These are phyloP conservation scores for Chaetomium cochliodes DNA, from an alignment of 495 filamentous ascomycete species.

Conservation along the genomic window DNA sequence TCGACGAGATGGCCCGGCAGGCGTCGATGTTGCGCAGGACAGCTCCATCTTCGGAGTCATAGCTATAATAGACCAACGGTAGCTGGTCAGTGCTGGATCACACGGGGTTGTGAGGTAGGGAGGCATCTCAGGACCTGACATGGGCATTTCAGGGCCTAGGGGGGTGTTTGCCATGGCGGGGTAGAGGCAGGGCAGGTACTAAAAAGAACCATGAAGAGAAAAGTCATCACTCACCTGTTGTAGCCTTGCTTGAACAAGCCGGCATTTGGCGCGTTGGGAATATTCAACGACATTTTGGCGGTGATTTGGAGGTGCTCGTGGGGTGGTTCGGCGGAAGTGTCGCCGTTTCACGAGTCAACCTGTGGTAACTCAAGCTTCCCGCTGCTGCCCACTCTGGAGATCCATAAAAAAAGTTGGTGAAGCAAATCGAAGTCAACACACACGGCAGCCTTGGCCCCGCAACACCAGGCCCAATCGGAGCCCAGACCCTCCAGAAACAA, in stretches of 20 bases:
- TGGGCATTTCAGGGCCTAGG: neutral
- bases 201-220: too few species aligned
- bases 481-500: neutral
- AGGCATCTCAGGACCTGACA: neutral
- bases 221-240: constrained; percentile 68
- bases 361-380: constrained; percentile 20
- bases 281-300: constrained; percentile 83
- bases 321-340: constrained; percentile 21
- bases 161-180: constrained; percentile 11
- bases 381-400: constrained; percentile 26
- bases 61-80: constrained; percentile 53
- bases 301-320: constrained; percentile 10
- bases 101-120: neutral
- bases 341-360: constrained; percentile 9
- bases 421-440: constrained; percentile 26
- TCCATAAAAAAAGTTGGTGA: constrained; percentile 41
- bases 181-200: constrained; percentile 5
- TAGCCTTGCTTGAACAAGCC: constrained; percentile 96
- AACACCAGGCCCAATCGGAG: constrained; percentile 1
- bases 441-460: constrained; percentile 34
- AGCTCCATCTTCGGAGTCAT: constrained; percentile 97
- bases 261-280: constrained; percentile 87
- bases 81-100: constrained; percentile 24
- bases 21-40: constrained; percentile 98
- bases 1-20: constrained; percentile 90